Base-by-base conservation (phyloP, 1,284 basidiomycete species). In the Ustilago shanxiensis region DNA sequence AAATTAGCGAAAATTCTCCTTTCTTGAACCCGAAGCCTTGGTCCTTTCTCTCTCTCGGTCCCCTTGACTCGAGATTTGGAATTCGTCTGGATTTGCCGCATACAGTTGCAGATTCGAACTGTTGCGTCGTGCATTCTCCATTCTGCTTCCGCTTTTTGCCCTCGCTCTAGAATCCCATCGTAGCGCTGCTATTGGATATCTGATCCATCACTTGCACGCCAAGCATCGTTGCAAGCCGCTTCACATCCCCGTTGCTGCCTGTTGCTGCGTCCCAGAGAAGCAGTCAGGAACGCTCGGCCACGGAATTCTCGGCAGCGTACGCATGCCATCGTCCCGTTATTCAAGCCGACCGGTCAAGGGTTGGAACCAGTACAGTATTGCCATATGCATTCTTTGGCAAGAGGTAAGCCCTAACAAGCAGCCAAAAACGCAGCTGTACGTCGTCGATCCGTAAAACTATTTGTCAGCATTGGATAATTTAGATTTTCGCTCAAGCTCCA, bases 381-480 rank as follows among this genome's bases (percentile, higher is more conserved):
- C 44, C 44, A 45, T 45, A 4, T 45, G 44, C 44, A 13, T 20
- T 37, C 35, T 37, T 37, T n/a, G n/a, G n/a, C n/a, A n/a, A n/a
- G n/a, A n/a, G n/a, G n/a, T n/a, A n/a, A n/a, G n/a, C n/a, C n/a
- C n/a, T n/a, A n/a, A n/a, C n/a, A n/a, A n/a, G n/a, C n/a, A n/a
- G n/a, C n/a, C n/a, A n/a, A n/a, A n/a, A n/a, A n/a, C n/a, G n/a
- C n/a, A n/a, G n/a, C n/a, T n/a, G n/a, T n/a, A n/a, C n/a, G n/a
- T n/a, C n/a, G n/a, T n/a, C n/a, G n/a, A 33, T 33, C 5, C 31
- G 31, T 5, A 7, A 11, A 33, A 5, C 7, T 10, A 37, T 37
- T 41, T 49, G 61, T 70, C 57, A 64, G 39, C 22, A 49, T 61
- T 57, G 49, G 28, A 20, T 71, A 71, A 71, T 58, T 52, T 24